These are phyloP conservation scores for Fusarium secorum DNA, from an alignment of 2,329 filamentous ascomycete genomes.

Conservation along the genomic window DNA sequence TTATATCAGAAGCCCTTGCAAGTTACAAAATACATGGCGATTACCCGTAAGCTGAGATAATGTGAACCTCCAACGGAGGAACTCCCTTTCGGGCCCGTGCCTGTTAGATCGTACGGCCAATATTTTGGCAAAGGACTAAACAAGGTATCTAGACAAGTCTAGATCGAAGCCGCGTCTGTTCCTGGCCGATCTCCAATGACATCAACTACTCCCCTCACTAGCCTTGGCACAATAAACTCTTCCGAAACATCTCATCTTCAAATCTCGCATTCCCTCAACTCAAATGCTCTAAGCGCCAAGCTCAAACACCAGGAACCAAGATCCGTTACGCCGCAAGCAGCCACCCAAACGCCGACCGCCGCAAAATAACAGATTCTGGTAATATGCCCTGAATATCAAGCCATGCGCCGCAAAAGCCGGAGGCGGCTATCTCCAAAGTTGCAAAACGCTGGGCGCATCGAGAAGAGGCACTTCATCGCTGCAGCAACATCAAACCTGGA, in stretches of 20 bases:
- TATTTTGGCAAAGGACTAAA: too few species aligned
- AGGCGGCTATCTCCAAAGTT: neutral
- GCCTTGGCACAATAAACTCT: neutral
- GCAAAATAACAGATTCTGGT: neutral
- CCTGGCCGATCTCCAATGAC: neutral
- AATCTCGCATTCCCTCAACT: neutral
- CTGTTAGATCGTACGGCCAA: neutral
- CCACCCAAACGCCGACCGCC: slow-evolving; percentile 1
- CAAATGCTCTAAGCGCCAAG: neutral
- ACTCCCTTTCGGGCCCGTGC: neutral
- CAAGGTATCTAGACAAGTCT: too few species aligned
- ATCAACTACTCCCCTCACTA: neutral
- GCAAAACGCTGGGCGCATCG: neutral
- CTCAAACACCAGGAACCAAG: neutral
- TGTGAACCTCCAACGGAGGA: too few species aligned
- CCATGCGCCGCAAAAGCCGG: neutral
- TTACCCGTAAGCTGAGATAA: neutral
- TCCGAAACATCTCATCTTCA: neutral
- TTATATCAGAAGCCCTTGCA: too few species aligned
- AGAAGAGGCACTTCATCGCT: neutral
- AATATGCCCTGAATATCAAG: slow-evolving; percentile 23
- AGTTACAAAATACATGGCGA: too few species aligned
- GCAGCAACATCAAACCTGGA: neutral
- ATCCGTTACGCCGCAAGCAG: slow-evolving; percentile 8
- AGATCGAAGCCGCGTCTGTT: neutral